Conservation (phyloP, 2,329 filamentous ascomycete genomes). For the Magnaporthiopsis rhizophila region DNA sequence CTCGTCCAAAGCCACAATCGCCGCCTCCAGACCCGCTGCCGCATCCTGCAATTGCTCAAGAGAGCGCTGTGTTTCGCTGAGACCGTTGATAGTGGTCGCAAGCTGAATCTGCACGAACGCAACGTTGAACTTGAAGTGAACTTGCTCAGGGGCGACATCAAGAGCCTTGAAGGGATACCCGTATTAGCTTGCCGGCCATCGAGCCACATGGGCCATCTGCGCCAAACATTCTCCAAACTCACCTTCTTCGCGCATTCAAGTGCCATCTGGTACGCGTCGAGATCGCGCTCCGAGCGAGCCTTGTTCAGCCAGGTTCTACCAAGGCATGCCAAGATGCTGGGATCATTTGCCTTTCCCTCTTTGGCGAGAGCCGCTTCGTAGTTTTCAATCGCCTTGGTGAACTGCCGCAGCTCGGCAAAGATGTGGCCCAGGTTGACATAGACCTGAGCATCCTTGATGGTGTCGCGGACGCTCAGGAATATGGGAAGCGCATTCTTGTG, state of each 20-base stretch:
- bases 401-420: conserved; percentile 85
- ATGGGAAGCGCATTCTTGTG: conserved; percentile 74
- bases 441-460: conserved; percentile 78
- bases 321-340: conserved; percentile 74
- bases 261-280: conserved; percentile 49
- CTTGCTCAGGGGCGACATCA: conserved; percentile 68
- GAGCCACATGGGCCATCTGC: not conserved
- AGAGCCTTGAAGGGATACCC: conserved; percentile 49
- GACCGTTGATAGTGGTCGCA: conserved; percentile 67
- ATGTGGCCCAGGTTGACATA: conserved; percentile 92
- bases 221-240: not conserved
- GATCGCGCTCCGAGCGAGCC: conserved; percentile 55
- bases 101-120: conserved; percentile 96
- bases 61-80: conserved; percentile 69
- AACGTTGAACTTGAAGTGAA: conserved; percentile 95
- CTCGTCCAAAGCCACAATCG: conserved; percentile 64
- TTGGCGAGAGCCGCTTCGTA: conserved; percentile 81
- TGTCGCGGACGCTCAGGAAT: conserved; percentile 84
- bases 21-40: conserved; percentile 67
- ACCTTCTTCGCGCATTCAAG: conserved; percentile 58
- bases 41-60: conserved; percentile 76
- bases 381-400: conserved; percentile 83
- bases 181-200: not conserved
- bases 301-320: conserved; percentile 81
- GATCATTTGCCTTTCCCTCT: conserved; percentile 65